Base-by-base conservation (phyloP, 306 rosid genomes). In the Pachyrhizus erosus region DNA sequence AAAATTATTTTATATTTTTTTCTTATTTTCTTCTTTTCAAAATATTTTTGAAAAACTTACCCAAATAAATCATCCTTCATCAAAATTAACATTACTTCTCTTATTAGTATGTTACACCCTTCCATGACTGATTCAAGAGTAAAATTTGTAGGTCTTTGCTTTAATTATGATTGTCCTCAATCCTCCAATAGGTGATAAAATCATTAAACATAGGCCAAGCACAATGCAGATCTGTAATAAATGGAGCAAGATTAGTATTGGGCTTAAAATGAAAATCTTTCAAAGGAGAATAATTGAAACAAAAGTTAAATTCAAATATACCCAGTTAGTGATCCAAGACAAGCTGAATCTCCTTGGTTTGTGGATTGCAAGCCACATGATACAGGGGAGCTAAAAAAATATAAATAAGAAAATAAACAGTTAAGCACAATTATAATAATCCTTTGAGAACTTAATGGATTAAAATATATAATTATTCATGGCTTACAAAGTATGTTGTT, bases 271-370 rank as follows among this genome's bases (percentile, higher is more conserved):
- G 14, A 55, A n/a, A 18, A 27, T 4, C 3, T n/a, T 17, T 26
- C 14, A 10, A 77, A 10, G 14, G 37, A 11, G 57, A 52, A 27
- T 10, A 34, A 46, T 0, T 26, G 23, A 79, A 52, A 31, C 27
- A 23, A 46, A 24, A 52, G 17, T 13, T 27, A 61, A 46, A 62
- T 2, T 45, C 17, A 46, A 84, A 73, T 69, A 11, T 85, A 90
- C 97, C 93, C 94, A 94, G 61, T 94, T 94, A 34, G 86, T n/a
- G 64, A 89, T 89, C 98, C 98, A 93, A 62, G 97, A 94, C 72
- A 89, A 86, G 87, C 97, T 4, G 78, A 75, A 93, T 83, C 23
- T 93, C 87, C 15, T 89, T 54, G 97, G 98, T 87, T 94, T 93
- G 85, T 88, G 64, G 85, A 94, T 87, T 43, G 64, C 33, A 49